Evolutionary conservation across 2,329 filamentous ascomycete species (phyloP), one percentile per base, ranked within the genome.

Genomic region (Leptographium procerum): DNA sequence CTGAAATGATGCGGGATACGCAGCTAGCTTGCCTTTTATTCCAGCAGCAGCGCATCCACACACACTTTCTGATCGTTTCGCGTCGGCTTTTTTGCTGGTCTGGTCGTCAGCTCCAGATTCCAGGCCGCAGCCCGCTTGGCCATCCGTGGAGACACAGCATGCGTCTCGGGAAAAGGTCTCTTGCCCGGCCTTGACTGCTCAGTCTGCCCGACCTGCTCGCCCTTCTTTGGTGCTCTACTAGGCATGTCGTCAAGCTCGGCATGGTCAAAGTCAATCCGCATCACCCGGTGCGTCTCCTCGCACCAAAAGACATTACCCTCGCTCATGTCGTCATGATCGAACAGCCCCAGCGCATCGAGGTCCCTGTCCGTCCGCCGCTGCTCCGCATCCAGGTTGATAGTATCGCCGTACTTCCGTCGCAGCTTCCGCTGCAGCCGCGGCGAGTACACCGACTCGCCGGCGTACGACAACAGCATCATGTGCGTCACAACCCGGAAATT

Each of bases 401-500:
- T 22, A 14, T n/a, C 36, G 13, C 26, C 31, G 29, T 45, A 22
- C 19, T 9, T 19, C 6, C 43, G 43, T 45, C 19, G 19, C 19
- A 45, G n/a, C 4, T 6, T 40, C 6, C 24, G 14, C 22, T 34
- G 14, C 16, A 13, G 40, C n/a, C 51, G 6, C 3, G 45, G 4
- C 19, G 34, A 43, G 43, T 28, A 45, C 16, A 55, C 48, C 33
- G 29, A 9, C 31, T 24, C 24, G 33, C 60, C 61, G 13, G 57
- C 61, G 31, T 51, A 60, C 28, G 61, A 60, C 55, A 63, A 22
- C 19, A 63, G 55, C 60, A 63, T 52, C 58, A 63, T 60, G 47
- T 60, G 52, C 11, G 57, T 43, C 13, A 62, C 43, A 10, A 52
- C 22, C 9, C 33, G 47, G 19, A 36, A 36, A 43, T 54, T 53